Conservation (phyloP, 139 green algal species). For the Closterium sp. region DNA sequence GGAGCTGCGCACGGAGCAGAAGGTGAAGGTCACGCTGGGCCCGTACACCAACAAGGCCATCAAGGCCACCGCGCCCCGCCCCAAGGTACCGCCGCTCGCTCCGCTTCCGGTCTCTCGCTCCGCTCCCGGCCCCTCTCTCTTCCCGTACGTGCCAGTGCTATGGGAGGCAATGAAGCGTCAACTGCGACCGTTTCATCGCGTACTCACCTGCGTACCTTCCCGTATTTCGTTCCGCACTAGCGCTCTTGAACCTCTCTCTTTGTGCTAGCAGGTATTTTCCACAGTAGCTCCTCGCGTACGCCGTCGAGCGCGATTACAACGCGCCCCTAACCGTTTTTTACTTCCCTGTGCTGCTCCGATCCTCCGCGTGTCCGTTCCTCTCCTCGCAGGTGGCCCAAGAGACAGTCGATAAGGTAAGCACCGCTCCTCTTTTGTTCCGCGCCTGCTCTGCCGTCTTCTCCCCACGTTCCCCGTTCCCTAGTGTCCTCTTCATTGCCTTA, state of each 20-base stretch:
- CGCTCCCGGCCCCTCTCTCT: not conserved
- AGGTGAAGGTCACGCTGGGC: constrained; percentile 39
- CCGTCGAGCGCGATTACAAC: too few relatives aligned
- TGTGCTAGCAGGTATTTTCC: too few relatives aligned
- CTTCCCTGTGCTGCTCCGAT: not conserved
- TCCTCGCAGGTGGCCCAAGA: constrained; percentile 18
- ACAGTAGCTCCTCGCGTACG: not conserved
- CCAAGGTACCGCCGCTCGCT: not conserved
- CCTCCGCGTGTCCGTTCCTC: not conserved
- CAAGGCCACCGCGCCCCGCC: constrained; percentile 8
- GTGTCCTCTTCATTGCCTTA: too few relatives aligned
- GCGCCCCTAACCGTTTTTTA: not conserved
- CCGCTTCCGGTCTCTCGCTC: not conserved
- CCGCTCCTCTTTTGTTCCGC: not conserved
- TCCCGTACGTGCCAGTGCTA: too few relatives aligned
- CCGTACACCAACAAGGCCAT: constrained; percentile 46
- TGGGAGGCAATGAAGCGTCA: too few relatives aligned
- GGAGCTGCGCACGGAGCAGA: constrained; percentile 39
- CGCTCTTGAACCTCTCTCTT: not conserved
- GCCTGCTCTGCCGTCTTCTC: not conserved
- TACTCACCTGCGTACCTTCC: not conserved
- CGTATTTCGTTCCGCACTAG: not conserved
- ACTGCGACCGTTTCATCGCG: too few relatives aligned
- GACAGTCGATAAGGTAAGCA: constrained; percentile 14
- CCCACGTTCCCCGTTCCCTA: not conserved